These are phyloP conservation scores for Triangularia verruculosa DNA, from an alignment of 2,329 filamentous ascomycete species.

Conservation along the genomic window DNA sequence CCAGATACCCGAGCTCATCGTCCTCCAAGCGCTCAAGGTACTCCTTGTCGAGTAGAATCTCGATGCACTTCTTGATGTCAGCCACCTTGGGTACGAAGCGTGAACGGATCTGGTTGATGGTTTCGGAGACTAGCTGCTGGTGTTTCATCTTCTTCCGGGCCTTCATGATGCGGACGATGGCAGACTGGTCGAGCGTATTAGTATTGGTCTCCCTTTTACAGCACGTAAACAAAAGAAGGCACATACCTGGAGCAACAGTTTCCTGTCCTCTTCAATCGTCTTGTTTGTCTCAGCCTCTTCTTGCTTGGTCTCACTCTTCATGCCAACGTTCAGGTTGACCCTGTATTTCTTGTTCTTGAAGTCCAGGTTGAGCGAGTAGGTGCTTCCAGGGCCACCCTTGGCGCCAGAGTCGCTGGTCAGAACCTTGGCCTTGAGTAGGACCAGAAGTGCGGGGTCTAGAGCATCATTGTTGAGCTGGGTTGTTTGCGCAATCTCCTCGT, in stretches of 20 bases:
- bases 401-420: slow-evolving; percentile 65
- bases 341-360: slow-evolving; percentile 99
- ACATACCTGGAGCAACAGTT: slow-evolving; percentile 90
- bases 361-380: slow-evolving; percentile 82
- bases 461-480: slow-evolving; percentile 79
- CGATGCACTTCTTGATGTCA: slow-evolving; percentile 99
- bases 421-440: slow-evolving; percentile 92
- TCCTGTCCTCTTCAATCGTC: slow-evolving; percentile 97
- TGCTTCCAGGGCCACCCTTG: slow-evolving; percentile 76
- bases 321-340: slow-evolving; percentile 90
- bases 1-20: slow-evolving; percentile 91
- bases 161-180: slow-evolving; percentile 99
- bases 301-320: slow-evolving; percentile 94
- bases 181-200: slow-evolving; percentile 61
- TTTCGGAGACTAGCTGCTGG: slow-evolving; percentile 87
- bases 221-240: background rate
- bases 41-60: slow-evolving; percentile 97
- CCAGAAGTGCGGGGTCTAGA: slow-evolving; percentile 79
- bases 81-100: slow-evolving; percentile 89
- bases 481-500: slow-evolving; percentile 80
- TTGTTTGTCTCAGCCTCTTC: slow-evolving; percentile 98
- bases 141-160: slow-evolving; percentile 99
- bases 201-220: background rate
- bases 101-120: slow-evolving; percentile 89
- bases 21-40: slow-evolving; percentile 94